phyloP scores from a whole-genome alignment of 257 asterid genomes.

The Nicotiana undulata region DNA sequence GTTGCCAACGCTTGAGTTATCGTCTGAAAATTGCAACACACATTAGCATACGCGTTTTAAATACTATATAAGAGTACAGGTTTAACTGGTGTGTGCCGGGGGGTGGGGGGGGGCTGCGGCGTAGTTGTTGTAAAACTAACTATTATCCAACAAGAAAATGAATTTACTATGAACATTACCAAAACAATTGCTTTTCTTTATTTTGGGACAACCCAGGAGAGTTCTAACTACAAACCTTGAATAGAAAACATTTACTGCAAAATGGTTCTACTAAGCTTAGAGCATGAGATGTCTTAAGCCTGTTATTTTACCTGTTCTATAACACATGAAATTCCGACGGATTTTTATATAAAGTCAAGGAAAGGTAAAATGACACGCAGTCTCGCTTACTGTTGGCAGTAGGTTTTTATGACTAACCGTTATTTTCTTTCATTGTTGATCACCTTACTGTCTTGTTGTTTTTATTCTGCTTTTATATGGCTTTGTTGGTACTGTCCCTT shows the following conservation, averaged over 20 bases:
- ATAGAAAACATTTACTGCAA: background rate
- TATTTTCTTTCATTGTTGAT: too few species aligned
- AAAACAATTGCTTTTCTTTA: background rate
- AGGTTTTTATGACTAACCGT: too few species aligned
- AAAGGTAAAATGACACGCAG: background rate
- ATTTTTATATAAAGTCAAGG: background rate
- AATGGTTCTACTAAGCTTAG: background rate
- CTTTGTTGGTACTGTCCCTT: too few species aligned
- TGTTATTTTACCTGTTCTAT: background rate
- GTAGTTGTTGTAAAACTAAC: background rate
- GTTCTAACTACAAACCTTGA: background rate
- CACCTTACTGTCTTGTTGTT: too few species aligned
- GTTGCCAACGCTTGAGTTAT: constrained; percentile 71
- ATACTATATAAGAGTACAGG: background rate
- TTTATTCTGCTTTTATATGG: too few species aligned
- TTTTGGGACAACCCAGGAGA: background rate
- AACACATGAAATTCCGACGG: background rate
- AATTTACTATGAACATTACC: background rate
- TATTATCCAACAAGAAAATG: background rate
- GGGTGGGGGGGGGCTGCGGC: background rate
- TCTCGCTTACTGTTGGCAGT: too few species aligned
- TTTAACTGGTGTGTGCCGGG: too few species aligned
- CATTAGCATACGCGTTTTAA: background rate
- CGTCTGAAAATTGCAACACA: constrained; percentile 35
- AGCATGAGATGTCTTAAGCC: background rate